Conservation (phyloP, 257 asterid genomes). For the Solanum virginianum region DNA sequence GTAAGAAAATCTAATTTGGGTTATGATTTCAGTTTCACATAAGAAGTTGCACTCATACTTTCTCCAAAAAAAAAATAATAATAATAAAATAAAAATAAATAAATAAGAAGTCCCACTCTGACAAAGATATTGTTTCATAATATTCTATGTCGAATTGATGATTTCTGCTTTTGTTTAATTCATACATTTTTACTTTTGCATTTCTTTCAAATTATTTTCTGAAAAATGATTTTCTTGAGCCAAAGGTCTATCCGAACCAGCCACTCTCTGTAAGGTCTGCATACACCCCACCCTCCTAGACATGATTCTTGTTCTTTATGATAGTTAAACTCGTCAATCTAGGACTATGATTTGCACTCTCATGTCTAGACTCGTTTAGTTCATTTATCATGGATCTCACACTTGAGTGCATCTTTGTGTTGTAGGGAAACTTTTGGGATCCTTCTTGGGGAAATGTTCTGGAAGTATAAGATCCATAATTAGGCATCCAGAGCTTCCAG, state of each 20-base stretch:
- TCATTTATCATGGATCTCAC: background rate
- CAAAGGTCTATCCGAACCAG: background rate
- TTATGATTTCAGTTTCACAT: background rate
- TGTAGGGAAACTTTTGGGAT: slow-evolving; percentile 75
- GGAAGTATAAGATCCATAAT: slow-evolving; percentile 89
- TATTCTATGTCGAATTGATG: background rate
- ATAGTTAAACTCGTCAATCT: background rate
- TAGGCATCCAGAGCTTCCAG: slow-evolving; percentile 70
- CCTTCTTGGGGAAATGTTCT: slow-evolving; percentile 82
- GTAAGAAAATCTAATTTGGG: background rate
- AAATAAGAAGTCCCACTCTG: background rate
- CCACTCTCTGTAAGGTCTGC: background rate
- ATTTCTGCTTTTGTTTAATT: background rate
- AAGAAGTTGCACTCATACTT: background rate
- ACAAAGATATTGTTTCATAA: background rate
- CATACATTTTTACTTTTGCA: background rate
- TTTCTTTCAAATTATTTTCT: background rate
- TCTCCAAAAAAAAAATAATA: no score
- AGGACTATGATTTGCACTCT: background rate
- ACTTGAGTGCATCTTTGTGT: background rate
- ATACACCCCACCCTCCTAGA: background rate
- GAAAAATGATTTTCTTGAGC: background rate
- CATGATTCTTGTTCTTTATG: background rate
- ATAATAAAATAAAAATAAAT: no score
- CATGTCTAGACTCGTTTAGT: background rate